Conservation (phyloP, 2,329 filamentous ascomycete species). For the Monosporascus sp. region DNA sequence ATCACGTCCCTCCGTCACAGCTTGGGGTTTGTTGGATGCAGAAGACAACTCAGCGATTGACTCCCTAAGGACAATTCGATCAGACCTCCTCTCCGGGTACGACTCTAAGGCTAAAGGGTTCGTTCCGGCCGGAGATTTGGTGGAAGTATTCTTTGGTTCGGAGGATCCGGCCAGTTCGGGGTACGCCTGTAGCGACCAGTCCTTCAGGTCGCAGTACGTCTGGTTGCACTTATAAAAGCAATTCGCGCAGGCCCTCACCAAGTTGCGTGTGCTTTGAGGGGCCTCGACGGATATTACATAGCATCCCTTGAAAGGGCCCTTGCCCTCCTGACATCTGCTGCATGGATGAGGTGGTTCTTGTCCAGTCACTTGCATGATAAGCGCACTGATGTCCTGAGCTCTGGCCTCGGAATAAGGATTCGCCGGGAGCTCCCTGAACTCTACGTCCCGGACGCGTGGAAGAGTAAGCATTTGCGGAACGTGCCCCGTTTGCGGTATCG, state of each 20-base stretch:
- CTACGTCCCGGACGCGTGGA: constrained; percentile 7
- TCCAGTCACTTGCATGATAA: constrained; percentile 14
- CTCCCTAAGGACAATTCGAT: constrained; percentile 3
- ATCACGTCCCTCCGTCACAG: neutral
- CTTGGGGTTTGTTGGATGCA: neutral
- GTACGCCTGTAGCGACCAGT: constrained; percentile 4
- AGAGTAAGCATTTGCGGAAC: constrained; percentile 10
- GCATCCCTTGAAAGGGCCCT: constrained; percentile 13
- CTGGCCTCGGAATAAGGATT: constrained; percentile 6
- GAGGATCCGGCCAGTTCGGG: constrained; percentile 1
- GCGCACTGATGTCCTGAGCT: constrained; percentile 11
- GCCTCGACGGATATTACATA: constrained; percentile 8
- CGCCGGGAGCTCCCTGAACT: constrained; percentile 5
- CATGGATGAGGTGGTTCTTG: constrained; percentile 4
- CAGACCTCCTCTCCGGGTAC: constrained; percentile 5
- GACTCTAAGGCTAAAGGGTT: neutral
- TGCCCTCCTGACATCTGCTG: constrained; percentile 6
- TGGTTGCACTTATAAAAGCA: constrained; percentile 14
- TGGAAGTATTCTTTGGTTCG: neutral
- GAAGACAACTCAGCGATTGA: neutral
- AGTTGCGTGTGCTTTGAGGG: constrained; percentile 5
- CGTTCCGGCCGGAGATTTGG: neutral
- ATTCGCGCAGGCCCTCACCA: constrained; percentile 12
- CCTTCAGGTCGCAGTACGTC: constrained; percentile 6
- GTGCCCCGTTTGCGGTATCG: constrained; percentile 5